Base-by-base conservation (phyloP, 2,329 filamentous ascomycete species). In the Nigrospora oryzae region DNA sequence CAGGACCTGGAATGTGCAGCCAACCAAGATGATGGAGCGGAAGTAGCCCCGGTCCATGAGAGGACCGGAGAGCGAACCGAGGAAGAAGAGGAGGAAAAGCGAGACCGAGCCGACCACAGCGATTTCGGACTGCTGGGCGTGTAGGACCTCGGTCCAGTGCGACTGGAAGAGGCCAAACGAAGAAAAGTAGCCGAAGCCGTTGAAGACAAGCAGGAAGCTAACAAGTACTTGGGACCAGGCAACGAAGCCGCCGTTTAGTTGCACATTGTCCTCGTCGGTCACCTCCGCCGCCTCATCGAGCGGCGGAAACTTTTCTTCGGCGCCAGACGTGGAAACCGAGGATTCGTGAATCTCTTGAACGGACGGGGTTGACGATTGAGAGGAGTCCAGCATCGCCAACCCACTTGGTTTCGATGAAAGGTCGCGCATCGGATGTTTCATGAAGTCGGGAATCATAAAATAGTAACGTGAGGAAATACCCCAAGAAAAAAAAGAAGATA, bases 101-200 rank as follows among this genome's bases (percentile, higher is more conserved):
- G 74, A 70, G 17, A 74, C 55, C 1, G 71, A 70, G 38, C 73
- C 72, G 45, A 77, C 74, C 68, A 71, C 76, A 35, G 73, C 69
- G 50, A 77, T 73, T 4, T 38, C 19, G 12, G 36, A 38, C 12
- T 16, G 4, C 12, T 16, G 19, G 15, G 15, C 36, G 23, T 63
- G 51, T 33, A 69, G 74, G 15, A 68, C 65, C 38, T 60, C 49
- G n/a, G 69, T 66, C 59, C 77, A 78, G 50, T 74, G 76, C 12
- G 69, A 69, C 53, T 77, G 72, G 50, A 71, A 77, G 37, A 69
- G 66, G 39, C 74, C 73, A 58, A 73, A 77, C 4, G 66, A 69
- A 44, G 74, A 73, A 45, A 75, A 66, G 13, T 74, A 55, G 11
- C 64, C 59, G 68, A 69, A 74, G 53, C 68, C 69, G 49, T 72